Evolutionary conservation across 2,329 filamentous ascomycete genomes (phyloP), one percentile per base, ranked within the genome.

Genomic region (Geoglossum cookeanum): DNA sequence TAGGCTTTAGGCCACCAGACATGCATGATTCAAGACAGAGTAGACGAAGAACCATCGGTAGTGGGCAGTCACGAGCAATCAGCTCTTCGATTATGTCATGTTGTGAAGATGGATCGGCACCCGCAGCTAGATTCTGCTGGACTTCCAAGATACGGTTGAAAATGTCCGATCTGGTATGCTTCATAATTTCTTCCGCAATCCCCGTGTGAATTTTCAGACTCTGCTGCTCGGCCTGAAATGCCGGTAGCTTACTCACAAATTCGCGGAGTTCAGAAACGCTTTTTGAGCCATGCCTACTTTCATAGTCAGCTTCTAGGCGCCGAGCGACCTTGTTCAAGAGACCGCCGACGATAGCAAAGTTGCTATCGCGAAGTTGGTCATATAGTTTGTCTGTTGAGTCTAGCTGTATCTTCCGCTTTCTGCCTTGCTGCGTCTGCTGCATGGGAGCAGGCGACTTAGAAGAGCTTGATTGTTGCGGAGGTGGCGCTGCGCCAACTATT

Each of bases 111-210:
- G 91, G 86, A 67, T 97, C 92, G 8, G 87, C 82, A 35, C 91
- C 91, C 0, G 90, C 90, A 29, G 89, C 90, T 49, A 97, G 78
- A 66, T 94, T 96, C 67, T 98, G 92, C 67, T 98, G 92, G 3
- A 97, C 86, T 71, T 97, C 92, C 1, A 98, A 75, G 44, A 89
- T 75, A 60, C 87, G 85, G 62, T 84, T 87, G 73, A 98, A 98
- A 58, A 86, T 79, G 64, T 97, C 91, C 17, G 87, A 85, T 55
- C 87, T 80, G 0, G 92, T 98, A 64, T 89, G 81, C 66, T 94
- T 92, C 75, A 94, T 90, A 57, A 98, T 92, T 62, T 96, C 91
- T 70, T 97, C 92, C 0, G 90, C 89, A 49, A 98, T 77, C 6
- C 85, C 86, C 1, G 90, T 95, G 66, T 98, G 92, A 33, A 91